Base-by-base conservation (phyloP, 345 rosid species). In the Trapa incisa region DNA sequence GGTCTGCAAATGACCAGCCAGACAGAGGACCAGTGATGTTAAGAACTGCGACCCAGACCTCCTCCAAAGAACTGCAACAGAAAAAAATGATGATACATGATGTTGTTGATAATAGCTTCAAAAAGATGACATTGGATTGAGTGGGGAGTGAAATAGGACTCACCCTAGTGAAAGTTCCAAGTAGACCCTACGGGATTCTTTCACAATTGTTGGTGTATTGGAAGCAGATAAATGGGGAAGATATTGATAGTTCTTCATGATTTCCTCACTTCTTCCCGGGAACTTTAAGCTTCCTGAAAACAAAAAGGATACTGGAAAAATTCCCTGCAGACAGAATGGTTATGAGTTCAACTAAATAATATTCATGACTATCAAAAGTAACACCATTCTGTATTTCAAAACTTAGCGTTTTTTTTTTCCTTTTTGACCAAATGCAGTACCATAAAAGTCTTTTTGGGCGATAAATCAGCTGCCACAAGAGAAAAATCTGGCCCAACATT, bases 21-120 rank as follows among this genome's bases (percentile, higher is more conserved):
- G 96, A 86, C 75, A 94, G 79, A 57, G 99, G 97, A 1, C 99
- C 97, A 0, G 96, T 91, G 72, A 94, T 82, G 78, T 94, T 94
- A 62, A 94, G 83, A 67, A 89, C 93, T 61, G 96, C 76, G 72
- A 91, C 96, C 96, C 97, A 94, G 29, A 94, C 84, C 80, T 94
- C 97, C 73, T 89, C 75, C 67, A 89, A 78, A 66, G 92, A 85
- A 45, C 99, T 94, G 85, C 75, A 80, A 78, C 42, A 33, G 77
- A 50, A 54, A 65, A 9, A 43, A 65, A 15, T 41, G 65, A 13
- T 32, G 64, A 64, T 38, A 38, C 29, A 22, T 22, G 29, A 22
- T 22, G 29, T 22, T 22, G 29, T 22, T 22, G 29, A 22, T 22
- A 22, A 22, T 22, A 22, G 29, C 29, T 22, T 22, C 29, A 22